Evolutionary conservation across 768 basidiomycete genomes (phyloP), one percentile per base, ranked within the genome.

Genomic region (Lactarius trivialis): DNA sequence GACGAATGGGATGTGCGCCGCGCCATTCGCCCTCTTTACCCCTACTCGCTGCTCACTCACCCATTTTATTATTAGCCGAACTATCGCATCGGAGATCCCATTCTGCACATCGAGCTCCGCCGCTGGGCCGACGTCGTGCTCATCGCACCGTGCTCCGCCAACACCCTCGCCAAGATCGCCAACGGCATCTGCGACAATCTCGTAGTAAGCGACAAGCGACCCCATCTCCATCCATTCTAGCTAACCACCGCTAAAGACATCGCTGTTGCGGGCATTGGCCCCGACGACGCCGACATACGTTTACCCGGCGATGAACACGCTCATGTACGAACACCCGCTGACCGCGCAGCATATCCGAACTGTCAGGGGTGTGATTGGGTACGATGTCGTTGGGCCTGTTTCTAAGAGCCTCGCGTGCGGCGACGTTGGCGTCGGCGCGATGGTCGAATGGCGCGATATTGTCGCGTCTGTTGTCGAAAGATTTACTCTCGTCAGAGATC

Each of bases 231-330:
- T 28, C 28, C 19, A n/a, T 3, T 15, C 66, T 53, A 12, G 49
- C 50, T 55, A 26, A 45, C 52, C 41, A 43, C 7, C 14, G 3
- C 39, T 39, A 21, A 34, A 88, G 87, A 88, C 85, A 12, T 88
- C 93, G 15, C 80, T 97, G 4, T 81, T 97, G 63, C 85, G 93
- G 24, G 95, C 93, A 0, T 77, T 96, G 0, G 79, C 89, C 3
- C 91, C 94, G 0, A 79, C 82, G 7, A 97, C 92, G 0, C 89
- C 90, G 7, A 93, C 92, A 7, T 93, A 88, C 70, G 74, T 98
- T 39, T 98, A 95, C 70, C 96, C 96, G 1, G 97, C 96, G 0
- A 99, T 98, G 96, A 99, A 99, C 73, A 98, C 97, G 3, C 78
- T 92, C 67, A 99, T 99, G 96, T 98, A 91, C 70, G 85, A 90